phyloP scores from a whole-genome alignment of 2,329 filamentous ascomycete genomes.

The Claviceps arundinis region DNA sequence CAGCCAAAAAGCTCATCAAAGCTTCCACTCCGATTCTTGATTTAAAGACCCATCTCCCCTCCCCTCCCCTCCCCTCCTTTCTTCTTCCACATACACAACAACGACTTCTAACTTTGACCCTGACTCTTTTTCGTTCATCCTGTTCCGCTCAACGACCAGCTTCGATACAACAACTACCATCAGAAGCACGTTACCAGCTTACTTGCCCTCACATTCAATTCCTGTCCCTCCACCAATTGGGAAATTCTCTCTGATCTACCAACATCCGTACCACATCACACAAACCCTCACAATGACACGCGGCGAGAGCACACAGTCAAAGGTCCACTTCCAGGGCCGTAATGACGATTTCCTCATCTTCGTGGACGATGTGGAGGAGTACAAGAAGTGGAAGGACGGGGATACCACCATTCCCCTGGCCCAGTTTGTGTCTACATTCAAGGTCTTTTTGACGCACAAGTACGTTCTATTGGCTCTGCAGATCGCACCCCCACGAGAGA shows the following conservation, averaged over 20 bases:
- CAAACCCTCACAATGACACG: slow-evolving; percentile 44
- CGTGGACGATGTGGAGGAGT: slow-evolving; percentile 44
- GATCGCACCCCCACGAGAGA: no score
- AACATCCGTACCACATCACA: not conserved
- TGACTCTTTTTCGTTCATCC: not conserved
- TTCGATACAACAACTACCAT: not conserved
- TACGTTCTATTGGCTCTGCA: slow-evolving; percentile 34
- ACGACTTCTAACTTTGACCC: not conserved
- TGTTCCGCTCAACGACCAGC: not conserved
- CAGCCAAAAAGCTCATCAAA: not conserved
- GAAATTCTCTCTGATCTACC: not conserved
- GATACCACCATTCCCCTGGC: slow-evolving; percentile 70
- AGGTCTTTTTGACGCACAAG: slow-evolving; percentile 84
- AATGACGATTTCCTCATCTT: slow-evolving; percentile 47
- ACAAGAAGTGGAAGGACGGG: slow-evolving; percentile 62
- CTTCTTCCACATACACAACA: not conserved
- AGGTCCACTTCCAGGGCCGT: slow-evolving; percentile 74
- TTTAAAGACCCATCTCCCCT: not conserved
- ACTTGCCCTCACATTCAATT: not conserved
- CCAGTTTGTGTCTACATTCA: slow-evolving; percentile 76
- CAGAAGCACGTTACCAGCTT: not conserved
- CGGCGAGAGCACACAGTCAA: slow-evolving; percentile 56
- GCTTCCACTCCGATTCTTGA: not conserved
- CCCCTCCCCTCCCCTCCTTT: not conserved
- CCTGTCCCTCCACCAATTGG: no score